Evolutionary conservation across 2,329 filamentous ascomycete species (phyloP).

Genomic region (Aureobasidium pullulans): DNA sequence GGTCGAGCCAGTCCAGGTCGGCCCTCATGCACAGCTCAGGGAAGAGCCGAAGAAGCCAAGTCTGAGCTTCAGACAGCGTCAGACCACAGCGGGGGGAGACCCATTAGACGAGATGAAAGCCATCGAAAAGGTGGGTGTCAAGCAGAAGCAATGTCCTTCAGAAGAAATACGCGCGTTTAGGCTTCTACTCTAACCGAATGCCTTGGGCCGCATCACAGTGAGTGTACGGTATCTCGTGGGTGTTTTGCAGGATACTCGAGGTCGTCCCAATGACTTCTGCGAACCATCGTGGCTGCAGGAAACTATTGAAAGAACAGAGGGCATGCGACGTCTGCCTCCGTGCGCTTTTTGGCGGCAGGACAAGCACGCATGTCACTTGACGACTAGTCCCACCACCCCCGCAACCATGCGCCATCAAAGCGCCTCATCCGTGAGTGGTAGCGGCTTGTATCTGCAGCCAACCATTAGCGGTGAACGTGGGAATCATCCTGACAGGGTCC

Average conservation of each 20-base stretch:
- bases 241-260: not conserved
- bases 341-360: slow-evolving; percentile 6
- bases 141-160: slow-evolving; percentile 11
- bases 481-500: slow-evolving; percentile 14
- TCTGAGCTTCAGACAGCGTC: slow-evolving; percentile 12
- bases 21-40: slow-evolving; percentile 8
- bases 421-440: slow-evolving; percentile 14
- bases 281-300: slow-evolving; percentile 15
- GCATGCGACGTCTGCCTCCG: slow-evolving; percentile 3
- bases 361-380: slow-evolving; percentile 14
- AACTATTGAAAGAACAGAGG: slow-evolving; percentile 13
- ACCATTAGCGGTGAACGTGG: slow-evolving; percentile 15
- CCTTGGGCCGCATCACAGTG: slow-evolving; percentile 1
- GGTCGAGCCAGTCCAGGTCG: not conserved
- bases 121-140: slow-evolving; percentile 13
- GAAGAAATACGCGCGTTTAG: not conserved
- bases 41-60: slow-evolving; percentile 12
- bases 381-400: slow-evolving; percentile 15
- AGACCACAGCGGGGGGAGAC: slow-evolving; percentile 11
- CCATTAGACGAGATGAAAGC: slow-evolving; percentile 12
- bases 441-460: slow-evolving; percentile 15
- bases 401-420: slow-evolving; percentile 14
- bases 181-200: not conserved
- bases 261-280: slow-evolving; percentile 6
- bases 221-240: not conserved